Base-by-base conservation (phyloP, 306 rosid genomes). In the Betula pendula region DNA sequence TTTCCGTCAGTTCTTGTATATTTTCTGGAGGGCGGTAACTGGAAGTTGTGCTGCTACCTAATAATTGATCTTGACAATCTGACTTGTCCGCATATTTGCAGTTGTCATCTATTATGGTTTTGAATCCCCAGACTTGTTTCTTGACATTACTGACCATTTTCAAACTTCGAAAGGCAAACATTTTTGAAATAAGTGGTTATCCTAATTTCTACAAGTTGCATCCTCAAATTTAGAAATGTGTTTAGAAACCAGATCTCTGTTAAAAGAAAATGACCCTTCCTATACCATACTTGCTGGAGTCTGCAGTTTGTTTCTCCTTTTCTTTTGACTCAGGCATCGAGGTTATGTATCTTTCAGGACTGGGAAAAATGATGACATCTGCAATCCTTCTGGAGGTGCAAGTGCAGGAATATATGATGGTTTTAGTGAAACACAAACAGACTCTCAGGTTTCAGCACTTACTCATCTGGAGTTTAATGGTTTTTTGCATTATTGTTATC, bases 351-450 rank as follows among this genome's bases (percentile, higher is more conserved):
- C 53, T 72, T 71, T 52, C 60, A 84, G 88, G 71, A 84, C 79
- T 60, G 90, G 53, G 62, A 88, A 85, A 65, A 88, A 86, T 29
- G 92, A 86, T 38, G 91, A 88, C 51, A 62, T 68, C 22, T 50
- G 67, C 45, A 81, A 87, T 69, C 79, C 87, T 75, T 79, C 86
- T 76, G 78, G 79, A 75, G 89, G 81, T 56, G 52, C 77, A 73
- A 75, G 78, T 52, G 79, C 78, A 19, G 92, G 84, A 80, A 76
- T 72, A 31, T 89, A 87, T 70, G 92, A 88, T 79, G 89, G 87
- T 24, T 92, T 94, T 68, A 92, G 98, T 73, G 98, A 94, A 85
- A 90, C 96, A 62, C 97, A 92, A 82, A 90, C 96, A 0, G 97
- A 95, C 24, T 95, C 98, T 74, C 97, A 95, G 98, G 98, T 95